Conservation (phyloP, 345 rosid species). For the Orychophragmus violaceus region DNA sequence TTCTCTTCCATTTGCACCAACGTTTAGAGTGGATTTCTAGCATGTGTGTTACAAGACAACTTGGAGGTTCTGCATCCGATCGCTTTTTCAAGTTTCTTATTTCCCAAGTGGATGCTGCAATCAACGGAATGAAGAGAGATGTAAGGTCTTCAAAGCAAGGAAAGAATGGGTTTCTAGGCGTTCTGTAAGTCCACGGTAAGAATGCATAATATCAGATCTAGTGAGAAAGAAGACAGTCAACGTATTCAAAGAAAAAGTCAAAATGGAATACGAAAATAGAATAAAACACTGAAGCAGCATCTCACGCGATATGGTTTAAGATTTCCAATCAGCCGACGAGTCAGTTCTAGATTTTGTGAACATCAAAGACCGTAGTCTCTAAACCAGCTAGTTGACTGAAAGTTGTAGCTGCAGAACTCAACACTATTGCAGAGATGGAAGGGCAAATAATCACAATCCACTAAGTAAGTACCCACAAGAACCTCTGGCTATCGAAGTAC, state of each 20-base stretch:
- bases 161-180: not conserved
- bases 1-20: constrained; percentile 79
- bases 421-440: constrained; percentile 1
- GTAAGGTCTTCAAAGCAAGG: not conserved
- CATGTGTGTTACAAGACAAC: constrained; percentile 78
- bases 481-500: constrained; percentile 6
- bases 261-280: constrained; percentile 1
- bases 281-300: constrained; percentile 6
- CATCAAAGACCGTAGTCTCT: not conserved
- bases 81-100: constrained; percentile 55
- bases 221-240: constrained; percentile 7
- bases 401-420: not conserved
- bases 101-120: constrained; percentile 95
- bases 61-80: constrained; percentile 48
- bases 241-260: not conserved
- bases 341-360: constrained; percentile 3
- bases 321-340: not conserved
- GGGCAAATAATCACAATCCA: constrained; percentile 1
- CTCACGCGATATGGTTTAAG: not conserved
- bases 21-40: constrained; percentile 69
- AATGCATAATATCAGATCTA: constrained; percentile 7
- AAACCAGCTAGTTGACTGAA: not conserved
- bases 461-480: not conserved
- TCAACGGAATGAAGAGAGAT: constrained; percentile 15
- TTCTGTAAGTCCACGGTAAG: not conserved